phyloP scores from a whole-genome alignment of 495 filamentous ascomycete genomes.

The Aspergillus kassunensis region DNA sequence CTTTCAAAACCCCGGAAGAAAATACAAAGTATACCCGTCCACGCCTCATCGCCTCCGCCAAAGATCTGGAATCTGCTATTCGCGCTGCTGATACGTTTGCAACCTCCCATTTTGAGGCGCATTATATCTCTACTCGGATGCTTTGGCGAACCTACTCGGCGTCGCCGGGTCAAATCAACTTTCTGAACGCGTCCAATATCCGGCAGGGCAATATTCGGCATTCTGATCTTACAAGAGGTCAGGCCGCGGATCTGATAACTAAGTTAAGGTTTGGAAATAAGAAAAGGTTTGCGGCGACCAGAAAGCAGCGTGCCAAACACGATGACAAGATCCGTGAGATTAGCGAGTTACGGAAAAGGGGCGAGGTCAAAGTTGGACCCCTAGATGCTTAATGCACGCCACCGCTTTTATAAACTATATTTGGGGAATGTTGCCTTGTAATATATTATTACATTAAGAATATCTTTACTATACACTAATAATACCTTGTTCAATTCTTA shows the following conservation, averaged over 20 bases:
- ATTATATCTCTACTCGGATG: constrained; percentile 53
- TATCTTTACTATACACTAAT: not conserved
- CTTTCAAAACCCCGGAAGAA: constrained; percentile 24
- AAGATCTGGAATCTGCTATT: constrained; percentile 65
- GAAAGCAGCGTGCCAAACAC: constrained; percentile 33
- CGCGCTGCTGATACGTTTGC: constrained; percentile 83
- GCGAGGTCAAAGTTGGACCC: constrained; percentile 64
- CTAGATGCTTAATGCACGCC: constrained; percentile 25
- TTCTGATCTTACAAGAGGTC: constrained; percentile 66
- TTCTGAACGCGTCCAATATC: constrained; percentile 64
- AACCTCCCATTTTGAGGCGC: constrained; percentile 52
- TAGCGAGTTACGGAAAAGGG: constrained; percentile 35
- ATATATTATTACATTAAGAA: not conserved
- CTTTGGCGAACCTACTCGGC: constrained; percentile 67
- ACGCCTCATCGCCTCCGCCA: constrained; percentile 54
- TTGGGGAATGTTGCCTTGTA: not conserved
- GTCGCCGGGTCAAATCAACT: constrained; percentile 61
- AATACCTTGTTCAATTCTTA: too few relatives aligned
- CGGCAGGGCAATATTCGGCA: constrained; percentile 51
- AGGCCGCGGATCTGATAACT: constrained; percentile 88
- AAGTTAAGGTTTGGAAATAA: constrained; percentile 81
- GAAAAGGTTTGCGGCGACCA: constrained; percentile 56
- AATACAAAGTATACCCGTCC: constrained; percentile 54
- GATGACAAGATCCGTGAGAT: constrained; percentile 32
- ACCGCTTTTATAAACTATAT: not conserved